These are phyloP conservation scores for Lentinula boryana DNA, from an alignment of 768 basidiomycete genomes.

Conservation along the genomic window DNA sequence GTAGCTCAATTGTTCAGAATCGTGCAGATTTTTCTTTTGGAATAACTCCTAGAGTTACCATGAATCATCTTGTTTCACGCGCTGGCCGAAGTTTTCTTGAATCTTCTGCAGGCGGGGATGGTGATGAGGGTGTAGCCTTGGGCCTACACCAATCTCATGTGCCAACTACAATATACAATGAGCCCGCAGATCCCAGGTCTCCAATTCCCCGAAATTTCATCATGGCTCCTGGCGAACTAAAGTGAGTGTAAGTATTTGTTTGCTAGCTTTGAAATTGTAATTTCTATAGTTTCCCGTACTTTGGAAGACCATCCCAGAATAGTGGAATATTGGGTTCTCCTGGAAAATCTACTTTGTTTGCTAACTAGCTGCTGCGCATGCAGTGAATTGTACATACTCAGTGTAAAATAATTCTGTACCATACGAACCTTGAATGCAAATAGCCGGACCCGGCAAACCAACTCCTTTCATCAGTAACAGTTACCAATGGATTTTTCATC, in stretches of 20 bases:
- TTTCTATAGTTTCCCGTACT: neutral
- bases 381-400: neutral
- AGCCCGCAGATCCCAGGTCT: neutral
- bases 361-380: neutral
- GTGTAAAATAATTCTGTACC: neutral
- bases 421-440: neutral
- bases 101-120: too few species aligned
- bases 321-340: neutral
- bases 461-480: neutral
- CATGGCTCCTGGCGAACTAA: neutral
- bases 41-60: neutral
- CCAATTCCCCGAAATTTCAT: neutral
- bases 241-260: neutral
- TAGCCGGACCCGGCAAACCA: neutral
- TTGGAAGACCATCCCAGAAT: neutral
- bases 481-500: conserved; percentile 25
- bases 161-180: neutral
- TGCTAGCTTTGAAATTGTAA: too few species aligned
- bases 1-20: neutral
- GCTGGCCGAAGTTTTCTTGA: neutral
- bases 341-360: neutral
- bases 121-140: neutral
- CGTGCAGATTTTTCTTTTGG: neutral
- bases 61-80: neutral
- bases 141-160: conserved; percentile 1